Base-by-base conservation (phyloP, 345 rosid species). In the Brassica incana region DNA sequence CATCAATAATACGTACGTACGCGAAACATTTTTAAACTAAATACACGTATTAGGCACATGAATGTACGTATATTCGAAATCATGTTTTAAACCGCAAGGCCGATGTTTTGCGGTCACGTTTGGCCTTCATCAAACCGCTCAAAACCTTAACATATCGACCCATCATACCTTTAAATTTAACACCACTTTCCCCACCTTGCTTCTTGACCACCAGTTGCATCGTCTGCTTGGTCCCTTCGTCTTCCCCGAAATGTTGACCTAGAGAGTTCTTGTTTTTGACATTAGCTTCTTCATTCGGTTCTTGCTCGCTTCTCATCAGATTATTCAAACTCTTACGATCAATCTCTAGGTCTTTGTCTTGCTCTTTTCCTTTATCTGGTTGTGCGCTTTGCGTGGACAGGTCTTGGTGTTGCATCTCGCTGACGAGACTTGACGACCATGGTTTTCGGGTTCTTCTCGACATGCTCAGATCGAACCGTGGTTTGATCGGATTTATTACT, bases 361-460 rank as follows among this genome's bases (percentile, higher is more conserved):
- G 35, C 18, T 69, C 79, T 52, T 64, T 54, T 69, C 52, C 67
- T 69, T 58, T 70, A 0, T 62, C 67, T 54, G 27, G 64, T 11
- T 23, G 63, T 43, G 66, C 40, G 72, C 7, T 69, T 54, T 52
- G 48, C 38, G 33, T 70, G n/a, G 66, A 62, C 63, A 75, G 27
- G 8, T 30, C 77, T 32, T 65, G 75, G 20, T 70, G 77, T 65
- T 75, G 80, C 29, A 20, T 64, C 8, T 80, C 77, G 16, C 33
- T 75, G 80, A 71, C 35, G 83, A 75, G 69, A 71, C 77, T 71
- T 33, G 80, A 75, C 67, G 80, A 75, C 75, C 73, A 16, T 59
- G 97, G 86, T 84, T 88, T 91, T 75, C 94, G 87, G 70, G 97
- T 91, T 85, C 97, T 87, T 81, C 72, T 89, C 4, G 94, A 91